Percentiles rank a stretch among this genome's conserved stretches.
Conservation (phyloP, 345 rosid species). For the Syzygium jambos region DNA sequence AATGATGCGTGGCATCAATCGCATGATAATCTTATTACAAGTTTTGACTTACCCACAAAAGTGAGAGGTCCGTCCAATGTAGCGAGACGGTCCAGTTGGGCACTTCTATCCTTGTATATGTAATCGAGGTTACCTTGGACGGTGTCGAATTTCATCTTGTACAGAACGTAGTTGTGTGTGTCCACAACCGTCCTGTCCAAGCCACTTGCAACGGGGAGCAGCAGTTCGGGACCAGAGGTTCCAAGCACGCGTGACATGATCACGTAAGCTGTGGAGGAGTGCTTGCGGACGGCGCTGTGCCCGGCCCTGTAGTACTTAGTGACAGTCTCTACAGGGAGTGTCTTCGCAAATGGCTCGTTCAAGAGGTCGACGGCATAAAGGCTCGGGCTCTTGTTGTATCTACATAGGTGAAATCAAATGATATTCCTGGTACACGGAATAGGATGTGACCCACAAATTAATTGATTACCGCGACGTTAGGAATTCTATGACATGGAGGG, state of each 20-base stretch:
- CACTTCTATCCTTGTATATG: constrained; percentile 12
- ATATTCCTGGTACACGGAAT: no score
- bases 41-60: constrained; percentile 34
- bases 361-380: no score
- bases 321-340: no score
- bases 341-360: no score
- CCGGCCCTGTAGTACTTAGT: no score
- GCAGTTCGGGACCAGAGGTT: constrained; percentile 29
- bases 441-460: no score
- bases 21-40: neutral
- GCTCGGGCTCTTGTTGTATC: no score
- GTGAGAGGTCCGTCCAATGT: constrained; percentile 46
- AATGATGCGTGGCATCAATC: neutral
- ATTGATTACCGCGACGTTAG: no score
- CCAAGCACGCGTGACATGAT: constrained; percentile 33
- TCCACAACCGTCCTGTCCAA: constrained; percentile 37
- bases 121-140: constrained; percentile 43
- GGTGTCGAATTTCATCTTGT: constrained; percentile 6
- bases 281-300: constrained; percentile 1
- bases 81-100: constrained; percentile 21
- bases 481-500: no score
- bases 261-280: constrained; percentile 32
- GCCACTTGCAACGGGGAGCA: constrained; percentile 30
- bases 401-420: no score
- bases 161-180: constrained; percentile 42